Percentiles rank a stretch among this genome's conserved stretches.
Evolutionary conservation across 495 filamentous ascomycete genomes (phyloP).

Genomic region (Immersiella caudata): DNA sequence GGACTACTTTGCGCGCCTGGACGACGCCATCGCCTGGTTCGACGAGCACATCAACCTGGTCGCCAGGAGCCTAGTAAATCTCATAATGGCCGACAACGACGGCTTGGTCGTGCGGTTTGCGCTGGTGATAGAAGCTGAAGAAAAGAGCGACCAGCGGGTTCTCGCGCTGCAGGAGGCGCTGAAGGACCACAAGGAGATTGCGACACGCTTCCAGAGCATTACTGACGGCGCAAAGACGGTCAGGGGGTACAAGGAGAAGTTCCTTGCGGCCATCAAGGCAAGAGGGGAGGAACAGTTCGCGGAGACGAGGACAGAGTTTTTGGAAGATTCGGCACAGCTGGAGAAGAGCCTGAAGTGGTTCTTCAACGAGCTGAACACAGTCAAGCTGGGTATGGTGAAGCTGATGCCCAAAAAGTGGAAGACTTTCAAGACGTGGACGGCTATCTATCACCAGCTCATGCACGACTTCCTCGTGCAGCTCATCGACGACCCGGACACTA

Average conservation of each 20-base stretch:
- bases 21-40: conserved; percentile 87
- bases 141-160: conserved; percentile 90
- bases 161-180: conserved; percentile 90
- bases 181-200: conserved; percentile 92
- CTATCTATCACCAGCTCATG: conserved; percentile 92
- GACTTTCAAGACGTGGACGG: conserved; percentile 85
- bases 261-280: conserved; percentile 75
- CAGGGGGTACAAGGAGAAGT: conserved; percentile 97
- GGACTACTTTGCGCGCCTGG: conserved; percentile 86
- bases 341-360: conserved; percentile 90
- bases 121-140: conserved; percentile 90
- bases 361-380: conserved; percentile 94
- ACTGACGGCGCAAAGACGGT: conserved; percentile 86
- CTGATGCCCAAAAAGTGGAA: conserved; percentile 98
- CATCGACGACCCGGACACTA: conserved; percentile 79
- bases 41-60: conserved; percentile 90
- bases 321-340: conserved; percentile 77
- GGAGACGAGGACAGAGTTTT: conserved; percentile 71
- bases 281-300: conserved; percentile 74
- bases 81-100: conserved; percentile 80
- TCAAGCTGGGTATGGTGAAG: conserved; percentile 83
- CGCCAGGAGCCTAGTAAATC: conserved; percentile 84
- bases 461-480: conserved; percentile 83
- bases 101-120: conserved; percentile 89
- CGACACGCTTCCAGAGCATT: conserved; percentile 90